Evolutionary conservation across 2,329 filamentous ascomycete genomes (phyloP), one percentile per base, ranked within the genome.

Genomic region (Penicillium digitatum): DNA sequence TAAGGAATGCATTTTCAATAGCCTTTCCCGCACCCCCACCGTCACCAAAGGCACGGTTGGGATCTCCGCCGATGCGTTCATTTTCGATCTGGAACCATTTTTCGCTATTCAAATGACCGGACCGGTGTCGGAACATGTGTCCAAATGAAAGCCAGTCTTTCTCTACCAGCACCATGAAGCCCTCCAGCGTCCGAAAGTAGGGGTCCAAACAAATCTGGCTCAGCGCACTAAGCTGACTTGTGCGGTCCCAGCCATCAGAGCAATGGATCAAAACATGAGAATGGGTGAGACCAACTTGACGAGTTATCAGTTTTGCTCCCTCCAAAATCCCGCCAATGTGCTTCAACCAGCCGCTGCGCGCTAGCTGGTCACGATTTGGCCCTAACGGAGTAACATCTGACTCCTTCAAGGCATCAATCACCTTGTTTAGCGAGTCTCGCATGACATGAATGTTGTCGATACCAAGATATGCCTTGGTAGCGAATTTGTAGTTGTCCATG

Each of bases 361-460:
- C 82, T 27, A 99, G 81, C 3, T 88, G 77, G 34, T 96, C 90
- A 65, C 85, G 83, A 70, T 88, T 95, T 1, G 92, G 92, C 0
- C 89, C 85, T 31, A 96, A 76, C 1, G 88, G 84, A 0, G 90
- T 89, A 27, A 96, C 82, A 71, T 99, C 94, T 2, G 91, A 90
- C 64, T 97, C 93, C 69, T 95, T 96, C 67, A 99, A 78, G 3
- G 90, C 88, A 60, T 95, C 92, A 50, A 96, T 81, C 20, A 99
- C 88, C 63, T 87, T 93, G 64, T 88, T 87, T 32, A 99, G 79
- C 1, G 93, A 97, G 58, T 88, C 88, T 54, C 94, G 84, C 94
- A 99, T 99, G 59, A 96, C 91, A 69, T 99, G 94, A 57, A 99
- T 97, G 70, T 99, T 99, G 72, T 95, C 93, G 67, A 99, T 99